Base-by-base conservation (phyloP, 139 green algal species). In the Limnomonas spitsbergensis region DNA sequence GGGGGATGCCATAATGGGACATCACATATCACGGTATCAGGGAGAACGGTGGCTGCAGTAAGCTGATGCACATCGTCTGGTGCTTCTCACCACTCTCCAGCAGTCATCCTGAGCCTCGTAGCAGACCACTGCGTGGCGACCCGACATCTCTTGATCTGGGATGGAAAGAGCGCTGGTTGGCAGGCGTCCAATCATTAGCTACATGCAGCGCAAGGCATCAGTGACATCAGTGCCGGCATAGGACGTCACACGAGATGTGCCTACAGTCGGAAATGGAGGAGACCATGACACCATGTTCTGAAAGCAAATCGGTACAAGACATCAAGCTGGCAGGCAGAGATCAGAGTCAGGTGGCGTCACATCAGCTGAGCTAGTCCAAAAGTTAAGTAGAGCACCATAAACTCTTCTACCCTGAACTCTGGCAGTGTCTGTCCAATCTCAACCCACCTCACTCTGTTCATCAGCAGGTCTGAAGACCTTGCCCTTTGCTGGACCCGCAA, bases 81-180 rank as follows among this genome's bases (percentile, higher is more conserved):
- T n/a, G n/a, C n/a, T n/a, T 1, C 78, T 52, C 72, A 86, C 80
- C 75, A 85, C 72, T 69, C 75, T 81, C 80, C 80, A 88, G 27
- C 36, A 40, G 0, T 38, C 1, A 4, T 69, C 78, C 2, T 37
- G 20, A 6, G 34, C 35, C 47, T 84, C 81, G 87, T 88, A 95
- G 20, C 68, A 40, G 42, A 96, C 52, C 7, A 79, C 39, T 0
- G 81, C 80, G 66, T 96, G 92, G 27, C 74, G 75, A 2, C 92
- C 84, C 0, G 86, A 93, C 1, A 96, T 80, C 82, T 96, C 91
- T 4, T 83, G 86, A 80, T 96, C 92, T 9, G 82, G 38, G 1
- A 95, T 73, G 14, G 74, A 38, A 6, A 94, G 75, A 4, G 70
- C 76, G 29, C 85, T 86, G 40, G 72, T 76, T 0, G 83, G 79